These are phyloP conservation scores for Perilla frutescens DNA, from an alignment of 257 asterid species.

Conservation along the genomic window DNA sequence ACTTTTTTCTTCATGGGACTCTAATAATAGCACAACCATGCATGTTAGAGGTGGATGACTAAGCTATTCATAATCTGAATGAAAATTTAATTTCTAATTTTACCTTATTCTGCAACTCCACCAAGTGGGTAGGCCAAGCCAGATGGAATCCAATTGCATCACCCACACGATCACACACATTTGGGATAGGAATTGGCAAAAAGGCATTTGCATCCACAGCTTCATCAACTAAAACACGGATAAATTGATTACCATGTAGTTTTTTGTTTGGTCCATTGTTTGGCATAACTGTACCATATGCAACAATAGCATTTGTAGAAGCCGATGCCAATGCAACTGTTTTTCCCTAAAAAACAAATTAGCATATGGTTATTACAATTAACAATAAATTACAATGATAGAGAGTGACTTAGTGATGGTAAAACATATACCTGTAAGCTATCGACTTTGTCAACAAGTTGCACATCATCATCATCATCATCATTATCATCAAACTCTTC, in stretches of 20 bases:
- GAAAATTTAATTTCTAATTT: background rate
- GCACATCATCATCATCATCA: background rate
- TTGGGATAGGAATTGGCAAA: too few species aligned
- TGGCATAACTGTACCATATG: conserved; percentile 21
- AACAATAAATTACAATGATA: background rate
- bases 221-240: conserved; percentile 4
- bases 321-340: conserved; percentile 16
- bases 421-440: conserved; percentile 15
- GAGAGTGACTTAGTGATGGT: background rate
- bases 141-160: too few species aligned
- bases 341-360: conserved; percentile 10
- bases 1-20: background rate
- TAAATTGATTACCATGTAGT: conserved; percentile 9
- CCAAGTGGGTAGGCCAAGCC: conserved; percentile 26
- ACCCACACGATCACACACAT: too few species aligned
- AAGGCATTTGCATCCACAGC: background rate
- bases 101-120: conserved; percentile 1
- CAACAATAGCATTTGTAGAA: background rate
- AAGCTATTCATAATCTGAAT: background rate
- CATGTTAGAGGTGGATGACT: background rate
- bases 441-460: conserved; percentile 14
- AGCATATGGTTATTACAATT: background rate
- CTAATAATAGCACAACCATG: background rate
- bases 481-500: background rate
- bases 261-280: background rate